These are phyloP conservation scores for Suaeda aralocaspica DNA, from an alignment of 148 eudicot species.

Conservation along the genomic window DNA sequence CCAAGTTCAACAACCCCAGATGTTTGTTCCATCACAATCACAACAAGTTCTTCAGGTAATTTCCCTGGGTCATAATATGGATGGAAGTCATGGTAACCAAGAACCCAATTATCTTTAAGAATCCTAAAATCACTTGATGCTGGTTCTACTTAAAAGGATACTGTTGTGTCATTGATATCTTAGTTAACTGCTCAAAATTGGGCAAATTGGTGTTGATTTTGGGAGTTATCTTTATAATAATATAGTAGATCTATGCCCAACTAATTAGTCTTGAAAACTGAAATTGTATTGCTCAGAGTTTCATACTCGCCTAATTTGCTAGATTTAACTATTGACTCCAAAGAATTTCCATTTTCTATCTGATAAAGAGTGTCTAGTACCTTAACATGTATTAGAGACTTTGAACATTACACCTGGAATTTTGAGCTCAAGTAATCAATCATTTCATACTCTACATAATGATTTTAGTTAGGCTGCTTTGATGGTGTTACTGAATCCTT, in stretches of 20 bases:
- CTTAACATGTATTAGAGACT: neutral
- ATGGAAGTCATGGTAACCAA: neutral
- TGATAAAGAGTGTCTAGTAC: neutral
- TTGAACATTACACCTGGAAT: neutral
- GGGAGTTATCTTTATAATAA: neutral
- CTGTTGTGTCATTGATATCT: neutral
- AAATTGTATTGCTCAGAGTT: neutral
- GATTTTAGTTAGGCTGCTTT: neutral
- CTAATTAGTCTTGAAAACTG: neutral
- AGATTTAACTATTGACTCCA: neutral
- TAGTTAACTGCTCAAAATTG: neutral
- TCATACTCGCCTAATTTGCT: too few species aligned
- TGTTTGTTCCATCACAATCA: constrained; percentile 66
- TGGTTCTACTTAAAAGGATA: neutral
- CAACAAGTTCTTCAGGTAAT: constrained; percentile 60
- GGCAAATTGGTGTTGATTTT: neutral
- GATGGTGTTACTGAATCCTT: neutral
- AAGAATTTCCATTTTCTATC: neutral
- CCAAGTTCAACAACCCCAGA: constrained; percentile 39
- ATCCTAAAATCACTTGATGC: neutral
- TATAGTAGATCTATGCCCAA: neutral
- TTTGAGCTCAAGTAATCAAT: neutral
- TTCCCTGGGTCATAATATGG: neutral
- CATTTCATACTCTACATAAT: too few species aligned
- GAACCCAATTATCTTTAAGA: neutral